phyloP scores from a whole-genome alignment of 352 stramenopile species.

The Thraustochytrium striatum region DNA sequence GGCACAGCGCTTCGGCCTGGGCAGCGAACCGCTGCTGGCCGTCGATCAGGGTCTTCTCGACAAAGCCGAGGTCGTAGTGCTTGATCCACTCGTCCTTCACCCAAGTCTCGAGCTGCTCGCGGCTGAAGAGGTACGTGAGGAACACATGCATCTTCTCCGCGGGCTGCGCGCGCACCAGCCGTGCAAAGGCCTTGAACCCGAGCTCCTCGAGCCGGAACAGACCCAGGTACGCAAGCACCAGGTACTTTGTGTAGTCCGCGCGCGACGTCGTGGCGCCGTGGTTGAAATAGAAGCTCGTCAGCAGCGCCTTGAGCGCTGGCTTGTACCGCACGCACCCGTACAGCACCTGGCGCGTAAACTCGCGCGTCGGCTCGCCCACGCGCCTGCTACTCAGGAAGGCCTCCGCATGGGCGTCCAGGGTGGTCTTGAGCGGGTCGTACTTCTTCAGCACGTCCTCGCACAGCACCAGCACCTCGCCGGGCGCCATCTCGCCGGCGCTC shows the following conservation, averaged over 20 bases:
- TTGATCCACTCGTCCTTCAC: constrained; percentile 72
- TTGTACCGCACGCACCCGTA: constrained; percentile 46
- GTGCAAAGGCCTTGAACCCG: constrained; percentile 63
- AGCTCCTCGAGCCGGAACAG: constrained; percentile 82
- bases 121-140: constrained; percentile 75
- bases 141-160: constrained; percentile 77
- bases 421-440: constrained; percentile 25
- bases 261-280: constrained; percentile 51
- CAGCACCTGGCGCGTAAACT: constrained; percentile 31
- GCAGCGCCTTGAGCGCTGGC: constrained; percentile 5
- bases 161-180: constrained; percentile 65
- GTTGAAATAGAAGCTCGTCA: constrained; percentile 45
- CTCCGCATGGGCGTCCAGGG: constrained; percentile 30
- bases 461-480: neutral
- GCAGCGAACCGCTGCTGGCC: constrained; percentile 27
- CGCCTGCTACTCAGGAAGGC: no score
- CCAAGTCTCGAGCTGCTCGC: constrained; percentile 61
- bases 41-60: constrained; percentile 61
- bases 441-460: constrained; percentile 33
- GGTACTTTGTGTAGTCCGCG: constrained; percentile 80
- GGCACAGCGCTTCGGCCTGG: neutral
- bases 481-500: neutral
- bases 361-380: neutral
- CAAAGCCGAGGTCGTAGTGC: constrained; percentile 74
- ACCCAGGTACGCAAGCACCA: constrained; percentile 77